Evolutionary conservation across 225 moss, liverwort and hornwort genomes (phyloP), one percentile per base, ranked within the genome.

Genomic region (Climacium dendroides): DNA sequence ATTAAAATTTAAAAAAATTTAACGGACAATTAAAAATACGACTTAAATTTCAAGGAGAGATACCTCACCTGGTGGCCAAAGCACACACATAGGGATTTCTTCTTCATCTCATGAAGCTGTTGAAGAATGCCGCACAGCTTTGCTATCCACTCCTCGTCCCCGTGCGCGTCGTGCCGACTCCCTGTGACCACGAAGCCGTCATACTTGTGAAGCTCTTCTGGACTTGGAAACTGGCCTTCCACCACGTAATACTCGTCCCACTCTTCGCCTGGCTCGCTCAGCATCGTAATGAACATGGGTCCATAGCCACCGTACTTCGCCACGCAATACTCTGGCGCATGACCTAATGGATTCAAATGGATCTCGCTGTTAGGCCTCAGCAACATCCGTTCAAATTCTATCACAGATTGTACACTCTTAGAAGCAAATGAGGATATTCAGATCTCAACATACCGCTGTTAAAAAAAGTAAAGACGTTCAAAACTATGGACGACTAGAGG

Each of bases 181-280:
- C 97, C 97, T 25, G 98, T 95, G 43, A 99, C 62, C 74, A 99
- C 97, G 74, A 97, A 95, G 26, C 96, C 98, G 67, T 97, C 96
- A 85, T 96, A 99, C 58, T 88, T 91, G 74, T 86, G 92, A 78
- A 97, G 89, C 69, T 95, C 93, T 54, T 95, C 95, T 10, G 83
- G 85, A 41, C 85, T 83, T 35, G 98, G 97, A 67, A 98, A 98
- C 69, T 95, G 76, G 39, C 95, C 97, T n/a, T 98, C 97, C 11
- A 97, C 87, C 20, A 96, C 95, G 16, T 91, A 87, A 88, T 90
- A 94, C 72, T 95, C 91, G 74, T 98, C 95, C 98, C 98, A 98
- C 34, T 87, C 89, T 32, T 98, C 97, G 17, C 90, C 86, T 7
- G 97, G 95, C 73, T 98, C 97, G 57, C 93, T 90, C 41, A 98